A percentile compares a stretch with the other conserved stretches of the same genome.
Evolutionary conservation across 2,329 filamentous ascomycete genomes (phyloP).

Genomic region (Botrytis cinerea): DNA sequence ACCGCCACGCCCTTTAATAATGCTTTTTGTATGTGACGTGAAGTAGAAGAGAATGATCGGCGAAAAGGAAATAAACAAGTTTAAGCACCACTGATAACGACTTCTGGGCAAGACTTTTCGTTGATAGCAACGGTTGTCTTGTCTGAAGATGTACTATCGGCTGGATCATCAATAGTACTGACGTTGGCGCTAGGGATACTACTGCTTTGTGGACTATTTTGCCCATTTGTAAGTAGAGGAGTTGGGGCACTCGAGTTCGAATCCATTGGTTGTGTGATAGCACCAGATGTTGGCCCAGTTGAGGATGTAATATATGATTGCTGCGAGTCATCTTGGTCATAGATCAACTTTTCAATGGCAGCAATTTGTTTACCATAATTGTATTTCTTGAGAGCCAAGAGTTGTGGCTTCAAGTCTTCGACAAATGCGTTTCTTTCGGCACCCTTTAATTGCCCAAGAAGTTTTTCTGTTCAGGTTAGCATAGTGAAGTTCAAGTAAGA

Average conservation of each 20-base stretch:
- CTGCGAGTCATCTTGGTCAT: constrained; percentile 28
- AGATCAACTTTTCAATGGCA: constrained; percentile 61
- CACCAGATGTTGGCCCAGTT: constrained; percentile 35
- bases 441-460: constrained; percentile 65
- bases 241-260: constrained; percentile 59
- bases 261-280: constrained; percentile 44
- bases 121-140: constrained; percentile 31
- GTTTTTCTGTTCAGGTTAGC: constrained; percentile 65
- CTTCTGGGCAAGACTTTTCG: constrained; percentile 34
- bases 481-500: not conserved
- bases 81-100: constrained; percentile 38
- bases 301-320: constrained; percentile 30
- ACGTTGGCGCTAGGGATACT: constrained; percentile 64
- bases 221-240: constrained; percentile 67
- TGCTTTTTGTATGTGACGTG: constrained; percentile 23
- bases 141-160: constrained; percentile 32
- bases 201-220: constrained; percentile 68
- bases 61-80: constrained; percentile 16
- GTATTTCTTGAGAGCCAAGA: constrained; percentile 62
- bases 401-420: constrained; percentile 63
- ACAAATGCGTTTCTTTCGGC: constrained; percentile 60
- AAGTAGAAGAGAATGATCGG: constrained; percentile 21
- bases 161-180: constrained; percentile 47
- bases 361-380: constrained; percentile 67
- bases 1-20: constrained; percentile 25